phyloP scores from a whole-genome alignment of 352 stramenopile genomes.

The Pythium diclinum region DNA sequence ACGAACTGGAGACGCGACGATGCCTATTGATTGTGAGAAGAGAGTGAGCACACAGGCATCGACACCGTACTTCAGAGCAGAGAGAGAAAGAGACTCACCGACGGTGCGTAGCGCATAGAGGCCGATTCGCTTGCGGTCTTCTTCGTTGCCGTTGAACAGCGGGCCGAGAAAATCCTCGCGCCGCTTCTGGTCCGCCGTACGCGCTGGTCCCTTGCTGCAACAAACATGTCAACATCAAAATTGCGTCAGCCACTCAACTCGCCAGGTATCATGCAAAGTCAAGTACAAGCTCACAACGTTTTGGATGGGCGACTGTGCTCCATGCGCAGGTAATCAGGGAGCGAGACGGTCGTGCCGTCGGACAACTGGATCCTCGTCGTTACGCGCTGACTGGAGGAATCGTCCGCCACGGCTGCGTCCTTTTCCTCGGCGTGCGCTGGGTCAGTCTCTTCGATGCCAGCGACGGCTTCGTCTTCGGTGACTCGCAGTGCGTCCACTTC shows the following conservation, averaged over 20 bases:
- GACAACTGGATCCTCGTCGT: slow-evolving; percentile 59
- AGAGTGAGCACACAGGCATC: neutral
- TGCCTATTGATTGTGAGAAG: slow-evolving; percentile 27
- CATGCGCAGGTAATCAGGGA: slow-evolving; percentile 65
- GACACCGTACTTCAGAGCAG: neutral
- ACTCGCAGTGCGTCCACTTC: slow-evolving; percentile 14
- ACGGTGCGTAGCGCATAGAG: slow-evolving; percentile 50
- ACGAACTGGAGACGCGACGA: slow-evolving; percentile 55
- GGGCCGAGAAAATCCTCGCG: slow-evolving; percentile 57
- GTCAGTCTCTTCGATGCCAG: slow-evolving; percentile 29
- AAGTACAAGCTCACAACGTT: slow-evolving; percentile 35
- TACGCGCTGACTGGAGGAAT: slow-evolving; percentile 32
- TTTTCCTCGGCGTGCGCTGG: slow-evolving; percentile 28
- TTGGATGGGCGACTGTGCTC: slow-evolving; percentile 35
- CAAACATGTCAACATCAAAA: neutral
- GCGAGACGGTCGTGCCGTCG: slow-evolving; percentile 51
- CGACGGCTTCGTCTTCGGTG: neutral
- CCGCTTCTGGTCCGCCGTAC: slow-evolving; percentile 49
- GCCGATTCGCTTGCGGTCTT: slow-evolving; percentile 53
- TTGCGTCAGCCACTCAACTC: neutral
- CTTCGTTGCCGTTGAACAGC: slow-evolving; percentile 55
- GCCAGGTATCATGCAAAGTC: neutral
- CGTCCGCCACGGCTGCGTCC: slow-evolving; percentile 31
- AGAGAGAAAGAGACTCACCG: slow-evolving; percentile 30
- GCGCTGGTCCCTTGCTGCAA: slow-evolving; percentile 32